Evolutionary conservation across 1,139 yeast species (phyloP), one percentile per base, ranked within the genome.

Genomic region (Nadsonia starkeyi-henricii): DNA sequence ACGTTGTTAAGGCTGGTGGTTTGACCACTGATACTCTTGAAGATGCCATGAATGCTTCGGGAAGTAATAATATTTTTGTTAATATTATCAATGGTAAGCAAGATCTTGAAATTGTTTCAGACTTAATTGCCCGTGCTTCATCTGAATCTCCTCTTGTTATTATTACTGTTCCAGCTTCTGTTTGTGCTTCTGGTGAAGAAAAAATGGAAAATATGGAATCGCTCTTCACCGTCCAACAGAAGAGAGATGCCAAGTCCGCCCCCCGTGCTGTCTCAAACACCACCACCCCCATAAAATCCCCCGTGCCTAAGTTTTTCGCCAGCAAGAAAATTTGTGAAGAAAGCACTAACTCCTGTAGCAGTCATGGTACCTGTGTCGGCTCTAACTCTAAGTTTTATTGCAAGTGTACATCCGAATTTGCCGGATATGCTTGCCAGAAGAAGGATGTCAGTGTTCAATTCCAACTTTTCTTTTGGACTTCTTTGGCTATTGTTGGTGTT

Each of bases 391-490:
- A 33, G 12, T 33, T 33, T 74, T 66, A 71, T 43, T 82, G 91
- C 66, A 66, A 68, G 44, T 81, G 89, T 63, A 61, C 71, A 21
- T 77, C 81, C 44, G 64, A 67, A 53, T 82, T 86, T 85, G 74
- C 79, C 2, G 91, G 91, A 33, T 63, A 58, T 51, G 77, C 78
- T 53, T 82, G 91, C 63, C 70, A 74, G 56, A 80, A 81, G 70
- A 72, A 70, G 58, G 88, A 83, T 57, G 72, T 81, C 51, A 72
- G 82, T 43, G 71, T 75, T 1, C 78, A 78, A 61, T 79, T 83
- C 53, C 76, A 81, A 58, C 69, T 83, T 57, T 71, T 82, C 56
- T 72, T 81, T 55, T 81, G 89, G 86, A 72, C 85, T 2, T 64
- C 74, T 8, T 55, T 81, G 20, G 74, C 72, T 1, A 62, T 79